Evolutionary conservation across 2,329 filamentous ascomycete species (phyloP).

Genomic region (Exophiala sideris): DNA sequence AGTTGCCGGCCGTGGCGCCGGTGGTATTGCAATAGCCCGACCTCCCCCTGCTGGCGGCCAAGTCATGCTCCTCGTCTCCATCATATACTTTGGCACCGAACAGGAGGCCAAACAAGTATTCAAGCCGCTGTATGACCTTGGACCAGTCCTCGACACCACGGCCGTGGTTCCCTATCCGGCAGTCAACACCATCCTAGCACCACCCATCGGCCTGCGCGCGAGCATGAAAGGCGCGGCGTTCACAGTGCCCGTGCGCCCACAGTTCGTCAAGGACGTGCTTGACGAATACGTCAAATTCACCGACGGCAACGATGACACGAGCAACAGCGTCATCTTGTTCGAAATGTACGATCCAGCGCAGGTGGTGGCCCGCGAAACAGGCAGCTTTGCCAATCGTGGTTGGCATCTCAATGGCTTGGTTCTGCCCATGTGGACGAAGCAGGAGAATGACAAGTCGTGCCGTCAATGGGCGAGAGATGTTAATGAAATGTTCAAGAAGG

Average conservation of each 20-base stretch:
- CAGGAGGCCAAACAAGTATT: slow-evolving; percentile 38
- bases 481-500: slow-evolving; percentile 30
- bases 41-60: slow-evolving; percentile 33
- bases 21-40: slow-evolving; percentile 31
- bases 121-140: slow-evolving; percentile 37
- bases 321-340: slow-evolving; percentile 37
- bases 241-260: slow-evolving; percentile 39
- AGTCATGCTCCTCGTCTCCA: slow-evolving; percentile 31
- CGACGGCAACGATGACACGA: slow-evolving; percentile 28
- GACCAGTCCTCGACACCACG: slow-evolving; percentile 37
- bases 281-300: slow-evolving; percentile 34
- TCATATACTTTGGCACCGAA: slow-evolving; percentile 39
- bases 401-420: slow-evolving; percentile 45
- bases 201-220: slow-evolving; percentile 37
- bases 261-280: slow-evolving; percentile 34
- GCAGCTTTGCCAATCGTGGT: slow-evolving; percentile 47
- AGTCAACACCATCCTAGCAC: slow-evolving; percentile 41
- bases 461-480: slow-evolving; percentile 40
- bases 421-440: slow-evolving; percentile 41
- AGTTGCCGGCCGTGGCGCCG: slow-evolving; percentile 19
- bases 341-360: slow-evolving; percentile 45
- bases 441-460: slow-evolving; percentile 37
- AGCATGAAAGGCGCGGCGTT: slow-evolving; percentile 47
- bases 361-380: slow-evolving; percentile 37
- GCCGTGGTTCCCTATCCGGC: slow-evolving; percentile 42